Conservation (phyloP, 192 early-diverging fungal species). For the Coemansia sp. region DNA sequence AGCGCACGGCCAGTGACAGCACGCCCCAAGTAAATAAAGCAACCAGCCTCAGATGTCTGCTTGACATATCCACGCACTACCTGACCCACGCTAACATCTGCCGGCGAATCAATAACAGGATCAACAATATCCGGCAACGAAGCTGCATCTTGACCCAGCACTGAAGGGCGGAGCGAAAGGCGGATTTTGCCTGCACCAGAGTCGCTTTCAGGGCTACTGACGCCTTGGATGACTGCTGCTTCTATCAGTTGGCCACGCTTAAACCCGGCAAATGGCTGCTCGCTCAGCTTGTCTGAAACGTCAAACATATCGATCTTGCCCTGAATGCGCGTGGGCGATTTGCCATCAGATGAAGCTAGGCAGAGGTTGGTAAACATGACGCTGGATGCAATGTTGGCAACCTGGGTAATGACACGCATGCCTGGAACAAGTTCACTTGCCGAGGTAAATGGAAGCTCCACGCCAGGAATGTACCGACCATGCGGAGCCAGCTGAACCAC, state of each 20-base stretch:
- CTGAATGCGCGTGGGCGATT: conserved; percentile 27
- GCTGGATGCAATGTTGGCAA: conserved; percentile 53
- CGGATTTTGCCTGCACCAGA: conserved; percentile 55
- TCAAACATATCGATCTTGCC: conserved; percentile 66
- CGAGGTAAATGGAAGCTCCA: conserved; percentile 34
- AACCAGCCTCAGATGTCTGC: conserved; percentile 65
- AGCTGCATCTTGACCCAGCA: conserved; percentile 39
- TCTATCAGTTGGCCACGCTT: conserved; percentile 26
- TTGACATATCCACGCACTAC: conserved; percentile 72
- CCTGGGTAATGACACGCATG: conserved; percentile 52
- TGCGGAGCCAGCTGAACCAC: conserved; percentile 20
- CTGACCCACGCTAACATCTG: conserved; percentile 61
- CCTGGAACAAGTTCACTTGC: conserved; percentile 58
- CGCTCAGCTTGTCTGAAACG: conserved; percentile 49
- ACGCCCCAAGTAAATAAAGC: conserved; percentile 71
- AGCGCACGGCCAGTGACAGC: conserved; percentile 70
- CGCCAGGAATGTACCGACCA: conserved; percentile 57
- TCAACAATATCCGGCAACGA: conserved; percentile 30
- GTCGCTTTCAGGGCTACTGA: not conserved
- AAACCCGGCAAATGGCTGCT: conserved; percentile 27
- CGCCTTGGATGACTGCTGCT: conserved; percentile 19
- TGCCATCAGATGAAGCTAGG: conserved; percentile 12
- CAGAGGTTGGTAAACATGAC: conserved; percentile 59
- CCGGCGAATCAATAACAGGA: conserved; percentile 53
- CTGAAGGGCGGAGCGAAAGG: conserved; percentile 63